Base-by-base conservation (phyloP, 805 yeast species). In the Lipomyces starkeyi region DNA sequence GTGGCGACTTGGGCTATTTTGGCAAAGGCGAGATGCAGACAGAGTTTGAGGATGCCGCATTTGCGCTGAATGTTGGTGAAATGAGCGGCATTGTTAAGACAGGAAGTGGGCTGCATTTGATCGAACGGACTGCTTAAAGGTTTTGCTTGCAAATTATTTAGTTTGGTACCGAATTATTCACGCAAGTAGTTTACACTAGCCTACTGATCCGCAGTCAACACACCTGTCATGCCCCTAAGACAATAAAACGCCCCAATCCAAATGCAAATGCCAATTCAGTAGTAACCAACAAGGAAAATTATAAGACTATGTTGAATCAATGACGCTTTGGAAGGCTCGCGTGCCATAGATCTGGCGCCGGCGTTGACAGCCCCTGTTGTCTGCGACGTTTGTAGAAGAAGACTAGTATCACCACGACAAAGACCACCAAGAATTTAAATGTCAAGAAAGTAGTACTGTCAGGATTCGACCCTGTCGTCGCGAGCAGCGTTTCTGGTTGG, bases 11-110 rank as follows among this genome's bases (percentile, higher is more conserved):
- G 74, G 98, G 99, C 0, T 87, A 81, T 76, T 95, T 95, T 76
- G 91, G 90, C 29, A 87, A 84, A 69, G 97, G 97, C 53, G 93
- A 89, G 74, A 95, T 95, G 99, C 98, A 95, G 79, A 97, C 97
- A 47, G 81, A 89, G 67, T 95, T 95, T 76, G 99, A 95, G 79
- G 88, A 88, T 68, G 97, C 95, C 1, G 88, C 97, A 1, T 94
- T 90, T 77, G 88, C 80, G 3, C 81, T 95, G 72, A 86, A 91
- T 71, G 88, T 92, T 25, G 97, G 97, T 25, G 95, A 93, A 76
- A 78, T 90, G 58, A 89, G 95, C 75, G 90, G 86, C 57, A 86
- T 93, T 34, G 90, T 95, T 17, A 98, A 93, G 79, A 87, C 93
- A 20, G 96, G 89, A 75, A 89, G 96, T 73, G 99, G 99, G 27